Conservation (phyloP, 176 grass and related monocot species). For the Canna indica region DNA sequence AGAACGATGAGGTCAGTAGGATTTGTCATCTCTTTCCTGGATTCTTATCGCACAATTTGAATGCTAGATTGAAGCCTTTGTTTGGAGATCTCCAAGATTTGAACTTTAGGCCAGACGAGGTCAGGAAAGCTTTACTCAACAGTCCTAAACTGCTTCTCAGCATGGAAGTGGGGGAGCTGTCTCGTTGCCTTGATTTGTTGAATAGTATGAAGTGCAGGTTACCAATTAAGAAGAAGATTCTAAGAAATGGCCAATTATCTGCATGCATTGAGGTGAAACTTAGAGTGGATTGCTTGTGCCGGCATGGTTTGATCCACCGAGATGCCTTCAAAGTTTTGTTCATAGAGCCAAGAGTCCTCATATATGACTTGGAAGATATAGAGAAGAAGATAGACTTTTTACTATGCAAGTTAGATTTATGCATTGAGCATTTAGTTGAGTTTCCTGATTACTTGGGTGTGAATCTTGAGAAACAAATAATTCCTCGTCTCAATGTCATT, state of each 20-base stretch:
- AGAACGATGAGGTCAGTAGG: slow-evolving; percentile 20
- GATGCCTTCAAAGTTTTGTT: slow-evolving; percentile 66
- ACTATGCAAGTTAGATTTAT: slow-evolving; percentile 39
- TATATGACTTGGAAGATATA: slow-evolving; percentile 48
- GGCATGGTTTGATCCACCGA: slow-evolving; percentile 46
- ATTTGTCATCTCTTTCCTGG: slow-evolving; percentile 31
- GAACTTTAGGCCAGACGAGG: slow-evolving; percentile 26
- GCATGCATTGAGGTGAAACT: slow-evolving; percentile 38
- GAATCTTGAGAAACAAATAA: slow-evolving; percentile 62
- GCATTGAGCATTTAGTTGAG: slow-evolving; percentile 52
- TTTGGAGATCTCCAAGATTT: slow-evolving; percentile 41
- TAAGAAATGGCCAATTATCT: slow-evolving; percentile 30
- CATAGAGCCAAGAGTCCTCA: slow-evolving; percentile 45
- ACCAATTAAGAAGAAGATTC: slow-evolving; percentile 36
- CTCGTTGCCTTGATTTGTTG: slow-evolving; percentile 38
- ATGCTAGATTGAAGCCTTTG: slow-evolving; percentile 27
- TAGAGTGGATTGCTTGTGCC: slow-evolving; percentile 52
- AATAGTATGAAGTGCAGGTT: slow-evolving; percentile 51
- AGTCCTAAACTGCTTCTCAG: slow-evolving; percentile 40
- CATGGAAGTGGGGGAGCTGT: slow-evolving; percentile 53
- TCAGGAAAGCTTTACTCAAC: slow-evolving; percentile 30
- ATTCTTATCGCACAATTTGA: slow-evolving; percentile 13
- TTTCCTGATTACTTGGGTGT: slow-evolving; percentile 72
- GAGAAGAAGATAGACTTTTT: slow-evolving; percentile 75
- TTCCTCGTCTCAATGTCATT: slow-evolving; percentile 67